These are phyloP conservation scores for Colletotrichum tofieldiae DNA, from an alignment of 2,329 filamentous ascomycete genomes.

Conservation along the genomic window DNA sequence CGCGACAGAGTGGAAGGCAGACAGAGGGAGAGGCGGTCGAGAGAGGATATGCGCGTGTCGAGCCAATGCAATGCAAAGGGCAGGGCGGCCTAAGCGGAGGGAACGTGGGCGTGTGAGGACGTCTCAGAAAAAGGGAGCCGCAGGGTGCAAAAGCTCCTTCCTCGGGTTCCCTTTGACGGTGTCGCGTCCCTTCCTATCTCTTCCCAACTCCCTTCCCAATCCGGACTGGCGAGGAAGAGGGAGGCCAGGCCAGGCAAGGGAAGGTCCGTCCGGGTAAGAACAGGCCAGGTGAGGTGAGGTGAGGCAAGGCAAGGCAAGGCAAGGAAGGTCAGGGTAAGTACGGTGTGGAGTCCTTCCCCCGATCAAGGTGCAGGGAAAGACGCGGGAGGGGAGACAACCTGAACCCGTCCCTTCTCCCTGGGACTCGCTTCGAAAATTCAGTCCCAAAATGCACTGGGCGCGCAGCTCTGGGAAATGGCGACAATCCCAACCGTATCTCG, in stretches of 20 bases:
- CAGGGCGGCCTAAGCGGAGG: constrained; percentile 31
- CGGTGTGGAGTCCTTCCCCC: too few relatives aligned
- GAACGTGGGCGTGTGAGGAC: constrained; percentile 30
- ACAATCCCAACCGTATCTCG: neutral
- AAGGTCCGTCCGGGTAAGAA: too few relatives aligned
- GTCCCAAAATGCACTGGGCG: constrained; percentile 12
- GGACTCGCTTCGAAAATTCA: constrained; percentile 12
- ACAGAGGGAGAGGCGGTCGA: neutral
- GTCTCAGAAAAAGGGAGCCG: constrained; percentile 7
- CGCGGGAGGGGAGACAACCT: neutral
- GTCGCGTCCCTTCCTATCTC: neutral
- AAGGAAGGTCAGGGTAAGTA: neutral
- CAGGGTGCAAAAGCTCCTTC: constrained; percentile 3
- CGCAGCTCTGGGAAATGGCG: constrained; percentile 3
- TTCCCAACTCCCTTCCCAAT: neutral
- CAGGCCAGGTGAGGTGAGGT: neutral
- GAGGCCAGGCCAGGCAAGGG: neutral
- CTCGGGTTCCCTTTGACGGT: neutral
- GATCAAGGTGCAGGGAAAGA: neutral
- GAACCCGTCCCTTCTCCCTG: constrained; percentile 9
- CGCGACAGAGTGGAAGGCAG: neutral
- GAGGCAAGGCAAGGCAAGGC: neutral
- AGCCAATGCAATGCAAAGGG: constrained; percentile 26
- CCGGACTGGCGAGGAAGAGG: neutral
- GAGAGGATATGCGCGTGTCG: neutral